Evolutionary conservation across 164 flowering plant genomes (phyloP).

Genomic region (Nymphaea colorata): DNA sequence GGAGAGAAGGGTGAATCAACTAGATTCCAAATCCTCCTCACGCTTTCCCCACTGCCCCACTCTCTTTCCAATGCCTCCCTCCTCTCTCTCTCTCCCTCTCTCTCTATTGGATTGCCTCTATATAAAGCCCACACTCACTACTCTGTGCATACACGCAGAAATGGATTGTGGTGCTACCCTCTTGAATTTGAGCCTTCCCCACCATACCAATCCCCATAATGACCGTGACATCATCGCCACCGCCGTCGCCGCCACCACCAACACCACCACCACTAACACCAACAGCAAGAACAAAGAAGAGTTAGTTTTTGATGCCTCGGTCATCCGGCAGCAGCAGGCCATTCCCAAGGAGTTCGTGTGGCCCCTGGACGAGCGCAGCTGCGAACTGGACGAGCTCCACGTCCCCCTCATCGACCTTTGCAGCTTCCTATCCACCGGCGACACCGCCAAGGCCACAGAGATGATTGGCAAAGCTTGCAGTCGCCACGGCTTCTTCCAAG

Average conservation of each 20-base stretch:
- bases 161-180: not conserved
- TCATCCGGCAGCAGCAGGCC: conserved; percentile 23
- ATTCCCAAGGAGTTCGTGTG: conserved; percentile 66
- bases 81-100: not conserved
- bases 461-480: conserved; percentile 45
- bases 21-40: not conserved
- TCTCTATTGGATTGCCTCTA: not conserved
- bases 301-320: conserved; percentile 47
- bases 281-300: not conserved
- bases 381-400: conserved; percentile 22
- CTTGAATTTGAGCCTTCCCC: not conserved
- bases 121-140: not conserved
- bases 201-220: not conserved
- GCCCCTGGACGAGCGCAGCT: conserved; percentile 57
- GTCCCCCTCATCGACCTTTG: conserved; percentile 57
- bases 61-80: not conserved
- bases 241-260: too few relatives aligned
- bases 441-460: conserved; percentile 24
- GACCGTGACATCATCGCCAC: not conserved
- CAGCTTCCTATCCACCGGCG: conserved; percentile 36
- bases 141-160: not conserved
- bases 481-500: conserved; percentile 71
- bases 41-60: not conserved
- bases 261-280: too few relatives aligned
- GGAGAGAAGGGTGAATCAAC: not conserved